Conservation (phyloP, 2,329 filamentous ascomycete species). For the Trichocomaceae sp. region DNA sequence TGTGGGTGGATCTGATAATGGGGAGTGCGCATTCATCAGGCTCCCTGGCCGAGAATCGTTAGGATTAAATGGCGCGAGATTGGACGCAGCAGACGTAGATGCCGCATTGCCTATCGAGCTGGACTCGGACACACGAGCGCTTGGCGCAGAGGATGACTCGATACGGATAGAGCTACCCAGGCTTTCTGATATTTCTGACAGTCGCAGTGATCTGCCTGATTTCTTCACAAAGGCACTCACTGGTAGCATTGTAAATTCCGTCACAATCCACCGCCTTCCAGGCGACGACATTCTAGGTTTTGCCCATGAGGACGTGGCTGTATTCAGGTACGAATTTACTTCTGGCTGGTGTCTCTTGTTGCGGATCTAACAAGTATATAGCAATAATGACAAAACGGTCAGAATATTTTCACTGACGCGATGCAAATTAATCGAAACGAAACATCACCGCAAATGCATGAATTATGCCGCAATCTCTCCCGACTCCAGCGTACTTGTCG, state of each 20-base stretch:
- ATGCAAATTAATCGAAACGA: slow-evolving; percentile 59
- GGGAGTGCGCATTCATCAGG: slow-evolving; percentile 76
- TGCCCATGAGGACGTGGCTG: slow-evolving; percentile 51
- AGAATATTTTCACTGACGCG: slow-evolving; percentile 71
- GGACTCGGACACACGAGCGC: slow-evolving; percentile 22
- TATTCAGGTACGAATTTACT: slow-evolving; percentile 38
- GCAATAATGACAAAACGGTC: slow-evolving; percentile 88
- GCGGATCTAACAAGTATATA: slow-evolving; percentile 52
- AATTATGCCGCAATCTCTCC: slow-evolving; percentile 94
- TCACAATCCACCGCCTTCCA: slow-evolving; percentile 55
- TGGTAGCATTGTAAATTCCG: slow-evolving; percentile 60
- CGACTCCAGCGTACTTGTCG: slow-evolving; percentile 70
- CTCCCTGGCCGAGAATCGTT: slow-evolving; percentile 36
- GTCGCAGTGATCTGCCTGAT: slow-evolving; percentile 29
- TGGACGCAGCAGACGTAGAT: slow-evolving; percentile 46
- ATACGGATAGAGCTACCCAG: slow-evolving; percentile 18
- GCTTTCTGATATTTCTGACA: slow-evolving; percentile 16
- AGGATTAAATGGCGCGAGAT: slow-evolving; percentile 23
- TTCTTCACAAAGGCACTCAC: slow-evolving; percentile 55
- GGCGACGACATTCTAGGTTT: slow-evolving; percentile 26
- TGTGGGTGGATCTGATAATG: slow-evolving; percentile 74
- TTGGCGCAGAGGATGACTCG: slow-evolving; percentile 17
- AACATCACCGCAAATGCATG: slow-evolving; percentile 75
- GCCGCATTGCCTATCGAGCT: slow-evolving; percentile 50
- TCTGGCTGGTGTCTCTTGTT: neutral